Percentiles rank a stretch among this genome's conserved stretches.
These are phyloP conservation scores for Botrytis tulipae DNA, from an alignment of 2,329 filamentous ascomycete species.

Conservation along the genomic window DNA sequence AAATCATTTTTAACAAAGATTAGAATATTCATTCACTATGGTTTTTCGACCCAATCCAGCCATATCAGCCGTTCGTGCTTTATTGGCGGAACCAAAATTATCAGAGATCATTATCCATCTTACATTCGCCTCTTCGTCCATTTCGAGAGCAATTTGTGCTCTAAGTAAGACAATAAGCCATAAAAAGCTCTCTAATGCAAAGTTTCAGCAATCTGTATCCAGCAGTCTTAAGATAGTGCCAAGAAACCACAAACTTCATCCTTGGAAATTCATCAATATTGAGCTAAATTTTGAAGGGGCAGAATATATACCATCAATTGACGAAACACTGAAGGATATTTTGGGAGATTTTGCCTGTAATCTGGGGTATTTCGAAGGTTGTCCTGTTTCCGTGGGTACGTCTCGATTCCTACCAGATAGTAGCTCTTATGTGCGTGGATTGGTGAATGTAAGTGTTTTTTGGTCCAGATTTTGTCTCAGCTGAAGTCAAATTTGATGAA, in stretches of 20 bases:
- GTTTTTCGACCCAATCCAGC: not conserved
- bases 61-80: not conserved
- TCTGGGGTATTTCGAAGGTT: not conserved
- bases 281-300: not conserved
- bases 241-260: not conserved
- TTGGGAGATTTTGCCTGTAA: not conserved
- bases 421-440: not conserved
- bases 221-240: not conserved
- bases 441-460: not conserved
- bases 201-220: not conserved
- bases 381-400: not conserved
- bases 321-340: not conserved
- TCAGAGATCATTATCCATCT: not conserved
- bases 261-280: conserved; percentile 9
- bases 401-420: not conserved
- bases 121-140: not conserved
- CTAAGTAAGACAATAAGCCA: not conserved
- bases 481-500: not conserved
- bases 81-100: not conserved
- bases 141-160: not conserved
- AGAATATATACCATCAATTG: not conserved
- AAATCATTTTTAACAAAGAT: not conserved
- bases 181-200: not conserved
- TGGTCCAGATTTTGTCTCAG: not conserved
- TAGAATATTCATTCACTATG: not conserved